Base-by-base conservation (phyloP, 768 basidiomycete species). In the Pholiota microspora region DNA sequence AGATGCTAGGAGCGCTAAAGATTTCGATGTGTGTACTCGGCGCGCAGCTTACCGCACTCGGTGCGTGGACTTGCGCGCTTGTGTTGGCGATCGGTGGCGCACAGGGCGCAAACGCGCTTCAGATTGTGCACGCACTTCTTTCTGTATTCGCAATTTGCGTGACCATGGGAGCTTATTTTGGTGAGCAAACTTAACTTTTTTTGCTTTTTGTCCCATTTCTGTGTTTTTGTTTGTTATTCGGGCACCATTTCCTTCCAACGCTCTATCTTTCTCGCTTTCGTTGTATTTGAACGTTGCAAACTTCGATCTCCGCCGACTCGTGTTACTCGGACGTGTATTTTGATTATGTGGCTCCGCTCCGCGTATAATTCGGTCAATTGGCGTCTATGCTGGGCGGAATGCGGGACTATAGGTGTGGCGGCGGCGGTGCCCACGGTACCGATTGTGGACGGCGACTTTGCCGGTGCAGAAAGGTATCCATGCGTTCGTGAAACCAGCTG, bases 141-240 rank as follows among this genome's bases (percentile, higher is more conserved):
- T 63, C 54, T 24, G 64, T 65, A 13, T 50, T 67, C 13, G 58
- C 64, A 31, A 57, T 64, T 29, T 59, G 56, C 49, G 64, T 61
- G 28, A 60, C 67, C 25, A 66, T 67, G 64, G 53, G 60, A 27
- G 64, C 66, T 25, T 66, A 66, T 49, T 55, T 69, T 38, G 53
- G 68, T 69, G 57, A 56, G 68, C 67, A 34, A 8, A 23, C 36
- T 36, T 49, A 31, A 35, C 32, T 38, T 28, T 36, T 44, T 27
- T 49, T 58, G 38, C 45, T 42, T 49, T 40, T 34, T 21, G 3
- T 56, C 46, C 50, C 51, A 52, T 49, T 10, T 12, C 16, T 48
- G 40, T 38, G 25, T 29, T 6, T 49, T 28, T 7, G 7, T 45
- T 46, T 45, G 15, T 53, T 32, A 23, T 45, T 29, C 40, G 15